Evolutionary conservation across 495 filamentous ascomycete species (phyloP).

Genomic region (Aspergillus affinis): DNA sequence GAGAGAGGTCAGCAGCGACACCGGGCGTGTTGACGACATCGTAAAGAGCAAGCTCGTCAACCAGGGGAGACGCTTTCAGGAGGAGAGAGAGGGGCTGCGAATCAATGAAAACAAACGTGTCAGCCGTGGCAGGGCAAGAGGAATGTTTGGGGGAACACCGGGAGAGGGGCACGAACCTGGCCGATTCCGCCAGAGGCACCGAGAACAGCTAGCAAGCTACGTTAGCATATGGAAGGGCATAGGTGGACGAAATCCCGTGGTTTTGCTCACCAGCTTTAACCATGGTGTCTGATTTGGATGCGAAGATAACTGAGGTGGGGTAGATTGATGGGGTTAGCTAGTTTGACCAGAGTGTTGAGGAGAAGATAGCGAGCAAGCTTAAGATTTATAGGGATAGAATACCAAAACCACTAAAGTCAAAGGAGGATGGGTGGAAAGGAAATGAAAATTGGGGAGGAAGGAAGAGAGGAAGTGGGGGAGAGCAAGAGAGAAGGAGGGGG

Average conservation of each 20-base stretch:
- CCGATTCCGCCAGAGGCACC: slow-evolving; percentile 98
- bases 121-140: neutral
- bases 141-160: neutral
- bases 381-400: neutral
- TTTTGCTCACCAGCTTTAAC: slow-evolving; percentile 77
- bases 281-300: slow-evolving; percentile 54
- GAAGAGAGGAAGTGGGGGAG: slow-evolving; percentile 17
- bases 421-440: slow-evolving; percentile 13
- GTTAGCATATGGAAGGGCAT: neutral
- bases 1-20: slow-evolving; percentile 91
- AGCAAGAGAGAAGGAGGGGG: slow-evolving; percentile 19
- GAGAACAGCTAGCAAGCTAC: slow-evolving; percentile 68
- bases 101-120: neutral
- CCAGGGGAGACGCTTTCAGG: slow-evolving; percentile 78
- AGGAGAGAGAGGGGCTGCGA: slow-evolving; percentile 89
- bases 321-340: neutral
- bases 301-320: neutral
- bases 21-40: slow-evolving; percentile 99
- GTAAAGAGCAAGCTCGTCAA: slow-evolving; percentile 92
- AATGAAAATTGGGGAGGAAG: slow-evolving; percentile 7
- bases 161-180: slow-evolving; percentile 59
- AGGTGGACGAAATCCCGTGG: neutral
- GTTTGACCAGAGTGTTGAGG: neutral
- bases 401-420: slow-evolving; percentile 15
- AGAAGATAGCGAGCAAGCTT: too few relatives aligned